Evolutionary conservation across 768 basidiomycete species (phyloP).

Genomic region (Lenzites betulinus): DNA sequence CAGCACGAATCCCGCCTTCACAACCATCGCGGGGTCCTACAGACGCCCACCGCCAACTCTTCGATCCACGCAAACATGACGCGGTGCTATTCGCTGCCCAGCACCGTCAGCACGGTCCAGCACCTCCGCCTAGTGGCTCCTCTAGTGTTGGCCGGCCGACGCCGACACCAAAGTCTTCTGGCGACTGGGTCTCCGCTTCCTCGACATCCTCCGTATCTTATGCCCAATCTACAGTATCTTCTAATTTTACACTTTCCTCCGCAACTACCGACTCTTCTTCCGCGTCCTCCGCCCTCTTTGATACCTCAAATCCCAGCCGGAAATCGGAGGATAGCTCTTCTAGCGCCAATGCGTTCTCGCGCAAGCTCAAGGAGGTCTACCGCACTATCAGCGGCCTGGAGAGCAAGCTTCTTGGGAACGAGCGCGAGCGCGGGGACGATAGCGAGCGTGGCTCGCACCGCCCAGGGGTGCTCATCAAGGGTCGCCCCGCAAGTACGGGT

Average conservation of each 20-base stretch:
- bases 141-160: slow-evolving; percentile 38
- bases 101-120: slow-evolving; percentile 44
- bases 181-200: slow-evolving; percentile 72
- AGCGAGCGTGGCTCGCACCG: slow-evolving; percentile 36
- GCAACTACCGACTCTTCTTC: slow-evolving; percentile 75
- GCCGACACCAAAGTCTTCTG: slow-evolving; percentile 62
- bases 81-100: slow-evolving; percentile 81
- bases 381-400: slow-evolving; percentile 82
- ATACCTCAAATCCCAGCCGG: slow-evolving; percentile 54
- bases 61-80: slow-evolving; percentile 90
- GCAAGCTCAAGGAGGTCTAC: slow-evolving; percentile 81
- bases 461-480: slow-evolving; percentile 44
- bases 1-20: slow-evolving; percentile 32
- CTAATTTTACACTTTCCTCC: slow-evolving; percentile 72
- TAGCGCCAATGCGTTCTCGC: slow-evolving; percentile 66
- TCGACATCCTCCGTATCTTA: slow-evolving; percentile 67
- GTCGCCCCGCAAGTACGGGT: slow-evolving; percentile 30
- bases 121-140: slow-evolving; percentile 11
- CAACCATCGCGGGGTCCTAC: slow-evolving; percentile 38
- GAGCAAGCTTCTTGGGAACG: slow-evolving; percentile 58
- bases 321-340: slow-evolving; percentile 39
- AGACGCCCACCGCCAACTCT: slow-evolving; percentile 56
- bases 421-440: slow-evolving; percentile 36
- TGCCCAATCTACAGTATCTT: slow-evolving; percentile 66
- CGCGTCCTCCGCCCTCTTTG: slow-evolving; percentile 69